Evolutionary conservation across 2,329 filamentous ascomycete genomes (phyloP), one percentile per base, ranked within the genome.

Genomic region (Calonectria honghensis): DNA sequence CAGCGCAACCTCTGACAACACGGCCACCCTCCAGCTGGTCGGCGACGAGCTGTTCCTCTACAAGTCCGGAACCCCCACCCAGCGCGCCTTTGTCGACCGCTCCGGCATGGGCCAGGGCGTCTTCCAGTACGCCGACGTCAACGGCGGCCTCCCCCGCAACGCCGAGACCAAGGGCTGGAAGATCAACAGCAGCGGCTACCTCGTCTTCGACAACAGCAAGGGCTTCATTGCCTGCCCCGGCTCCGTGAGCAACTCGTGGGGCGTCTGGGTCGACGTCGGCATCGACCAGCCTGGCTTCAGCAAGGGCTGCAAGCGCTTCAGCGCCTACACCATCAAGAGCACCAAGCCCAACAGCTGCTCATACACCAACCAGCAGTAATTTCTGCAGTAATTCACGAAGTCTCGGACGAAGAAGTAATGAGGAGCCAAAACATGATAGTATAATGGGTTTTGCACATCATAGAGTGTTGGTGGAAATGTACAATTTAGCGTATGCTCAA

Each of bases 21-120:
- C 79, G 41, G 91, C 90, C 64, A 90, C 87, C 52, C 91, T 93
- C 83, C 84, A 84, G 76, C 83, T 92, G 52, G 29, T 73, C 65
- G 84, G 89, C 64, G 85, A 84, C 59, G 84, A 85, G 59, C 86
- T 91, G 39, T 87, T 82, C 81, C 87, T 93, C 48, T 91, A 86
- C 73, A 76, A 79, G 32, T 65, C 61, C 1, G 83, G 84, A 27
- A 84, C 82, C 6, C 83, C 77, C 45, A 83, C 84, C 2, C 91
- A 92, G 84, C 83, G 88, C 78, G 74, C 90, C 66, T 92, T 80
- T 76, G 88, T 88, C 51, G 90, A 93, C 82, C 88, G 88, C 57
- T 91, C 89, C 59, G 90, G 90, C 79, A 91, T 91, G 90, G 88
- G 89, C 76, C 88, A 90, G 77, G 91, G 91, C 66, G 83, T 85